phyloP scores from a whole-genome alignment of 768 basidiomycete species.

The Floccularia luteovirens region DNA sequence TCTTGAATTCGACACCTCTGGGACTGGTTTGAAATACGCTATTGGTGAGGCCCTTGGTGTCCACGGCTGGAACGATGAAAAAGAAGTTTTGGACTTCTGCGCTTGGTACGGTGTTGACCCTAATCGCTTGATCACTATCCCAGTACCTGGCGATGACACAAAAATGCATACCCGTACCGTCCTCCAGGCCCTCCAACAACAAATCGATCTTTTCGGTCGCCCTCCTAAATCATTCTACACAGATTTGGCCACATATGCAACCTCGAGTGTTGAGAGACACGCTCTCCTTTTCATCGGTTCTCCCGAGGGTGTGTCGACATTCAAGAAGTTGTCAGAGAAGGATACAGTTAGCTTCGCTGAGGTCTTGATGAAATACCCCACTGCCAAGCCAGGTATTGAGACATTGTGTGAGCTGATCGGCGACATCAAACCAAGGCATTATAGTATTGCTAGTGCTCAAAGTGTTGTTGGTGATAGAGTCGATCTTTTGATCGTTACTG shows the following conservation, averaged over 20 bases:
- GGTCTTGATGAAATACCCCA: slow-evolving; percentile 66
- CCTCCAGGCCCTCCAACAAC: slow-evolving; percentile 93
- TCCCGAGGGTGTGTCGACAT: slow-evolving; percentile 83
- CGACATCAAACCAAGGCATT: slow-evolving; percentile 96
- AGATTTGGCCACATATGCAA: slow-evolving; percentile 74
- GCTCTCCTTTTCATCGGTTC: slow-evolving; percentile 89
- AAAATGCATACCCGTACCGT: slow-evolving; percentile 89
- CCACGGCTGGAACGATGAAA: slow-evolving; percentile 94
- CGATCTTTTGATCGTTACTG: slow-evolving; percentile 91
- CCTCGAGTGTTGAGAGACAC: slow-evolving; percentile 59
- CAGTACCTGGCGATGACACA: slow-evolving; percentile 55
- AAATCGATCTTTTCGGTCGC: slow-evolving; percentile 92
- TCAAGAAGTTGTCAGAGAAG: slow-evolving; percentile 94
- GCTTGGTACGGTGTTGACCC: slow-evolving; percentile 87
- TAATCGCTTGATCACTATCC: slow-evolving; percentile 72
- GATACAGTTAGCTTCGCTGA: slow-evolving; percentile 94
- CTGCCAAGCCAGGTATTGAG: slow-evolving; percentile 78
- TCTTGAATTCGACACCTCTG: slow-evolving; percentile 87
- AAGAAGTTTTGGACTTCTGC: slow-evolving; percentile 87
- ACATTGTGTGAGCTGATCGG: slow-evolving; percentile 83
- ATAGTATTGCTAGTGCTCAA: slow-evolving; percentile 95
- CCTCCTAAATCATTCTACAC: slow-evolving; percentile 96
- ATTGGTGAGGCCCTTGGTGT: slow-evolving; percentile 97
- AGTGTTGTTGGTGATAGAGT: slow-evolving; percentile 93
- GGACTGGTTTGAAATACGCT: slow-evolving; percentile 90